Evolutionary conservation across 176 grass and related monocot genomes (phyloP).

Genomic region (Elymus sibiricus): DNA sequence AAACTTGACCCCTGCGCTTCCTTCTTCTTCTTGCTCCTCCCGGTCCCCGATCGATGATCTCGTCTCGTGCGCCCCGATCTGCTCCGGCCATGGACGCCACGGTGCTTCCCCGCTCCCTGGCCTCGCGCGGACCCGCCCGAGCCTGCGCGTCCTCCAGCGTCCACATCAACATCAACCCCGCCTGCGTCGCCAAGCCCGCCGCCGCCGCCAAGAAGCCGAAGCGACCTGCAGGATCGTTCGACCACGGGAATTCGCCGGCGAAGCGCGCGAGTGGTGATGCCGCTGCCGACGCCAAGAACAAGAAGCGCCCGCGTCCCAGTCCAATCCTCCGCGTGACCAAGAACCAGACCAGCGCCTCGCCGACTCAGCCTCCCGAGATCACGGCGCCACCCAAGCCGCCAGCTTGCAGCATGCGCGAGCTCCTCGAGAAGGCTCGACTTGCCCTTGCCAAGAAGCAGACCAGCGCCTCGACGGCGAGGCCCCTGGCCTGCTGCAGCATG

Average conservation of each 20-base stretch:
- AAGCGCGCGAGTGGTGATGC: not conserved
- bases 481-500: not conserved
- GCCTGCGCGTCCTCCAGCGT: not conserved
- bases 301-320: not conserved
- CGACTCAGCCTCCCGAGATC: not conserved
- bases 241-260: not conserved
- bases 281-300: not conserved
- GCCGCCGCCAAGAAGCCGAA: not conserved
- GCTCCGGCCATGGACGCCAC: not conserved
- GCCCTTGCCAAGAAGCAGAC: not conserved
- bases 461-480: not conserved
- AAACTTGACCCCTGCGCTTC: not conserved
- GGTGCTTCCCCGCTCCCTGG: not conserved
- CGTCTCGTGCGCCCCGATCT: not conserved
- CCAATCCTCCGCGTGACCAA: not conserved
- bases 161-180: not conserved
- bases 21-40: not conserved
- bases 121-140: not conserved
- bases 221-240: not conserved
- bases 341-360: not conserved
- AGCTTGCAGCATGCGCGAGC: not conserved
- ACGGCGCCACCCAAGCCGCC: not conserved
- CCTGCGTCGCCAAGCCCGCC: not conserved
- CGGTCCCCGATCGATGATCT: not conserved
- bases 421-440: not conserved